Evolutionary conservation across 257 asterid genomes (phyloP).

Genomic region (Plantago ovata): DNA sequence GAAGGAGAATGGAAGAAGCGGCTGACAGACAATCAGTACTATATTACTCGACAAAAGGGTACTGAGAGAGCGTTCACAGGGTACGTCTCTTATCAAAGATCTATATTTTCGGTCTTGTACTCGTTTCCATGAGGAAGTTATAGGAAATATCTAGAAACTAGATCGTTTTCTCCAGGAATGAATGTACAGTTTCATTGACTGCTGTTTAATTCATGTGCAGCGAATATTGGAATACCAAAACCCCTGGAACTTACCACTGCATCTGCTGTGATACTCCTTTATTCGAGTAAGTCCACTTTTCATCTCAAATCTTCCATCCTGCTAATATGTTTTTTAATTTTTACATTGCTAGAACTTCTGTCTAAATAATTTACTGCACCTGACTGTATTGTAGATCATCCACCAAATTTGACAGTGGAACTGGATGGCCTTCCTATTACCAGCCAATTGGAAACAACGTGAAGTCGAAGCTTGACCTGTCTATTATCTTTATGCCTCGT

Average conservation of each 20-base stretch:
- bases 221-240: constrained; percentile 87
- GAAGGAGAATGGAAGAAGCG: constrained; percentile 74
- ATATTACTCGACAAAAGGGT: constrained; percentile 79
- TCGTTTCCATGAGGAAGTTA: neutral
- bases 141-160: neutral
- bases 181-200: neutral
- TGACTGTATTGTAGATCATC: constrained; percentile 51
- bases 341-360: neutral
- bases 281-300: constrained; percentile 54
- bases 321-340: neutral
- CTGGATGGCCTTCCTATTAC: constrained; percentile 96
- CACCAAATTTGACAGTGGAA: constrained; percentile 89
- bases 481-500: constrained; percentile 91
- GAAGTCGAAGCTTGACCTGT: constrained; percentile 79
- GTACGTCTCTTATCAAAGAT: constrained; percentile 26
- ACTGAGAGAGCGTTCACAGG: constrained; percentile 98
- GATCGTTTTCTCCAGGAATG: neutral
- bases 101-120: neutral
- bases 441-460: constrained; percentile 70
- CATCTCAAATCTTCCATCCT: neutral
- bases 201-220: constrained; percentile 26
- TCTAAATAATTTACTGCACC: constrained; percentile 5
- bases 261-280: constrained; percentile 88
- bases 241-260: constrained; percentile 80
- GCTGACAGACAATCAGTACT: constrained; percentile 59